A percentile compares a stretch with the other conserved stretches of the same genome.
Evolutionary conservation across 345 rosid species (phyloP).

Genomic region (Citrus australasica): DNA sequence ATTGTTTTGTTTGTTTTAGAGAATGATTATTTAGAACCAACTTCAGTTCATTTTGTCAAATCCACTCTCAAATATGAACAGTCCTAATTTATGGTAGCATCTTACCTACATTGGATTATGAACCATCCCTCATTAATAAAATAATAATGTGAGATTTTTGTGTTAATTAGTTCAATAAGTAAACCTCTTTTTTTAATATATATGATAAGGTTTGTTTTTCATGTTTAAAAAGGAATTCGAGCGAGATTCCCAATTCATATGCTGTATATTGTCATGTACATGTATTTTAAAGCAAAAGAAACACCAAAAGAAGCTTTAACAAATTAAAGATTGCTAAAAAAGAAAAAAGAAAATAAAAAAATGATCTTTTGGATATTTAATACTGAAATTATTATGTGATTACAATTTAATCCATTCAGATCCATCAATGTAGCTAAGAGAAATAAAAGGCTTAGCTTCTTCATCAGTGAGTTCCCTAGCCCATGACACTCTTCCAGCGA

Average conservation of each 20-base stretch:
- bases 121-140: neutral
- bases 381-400: neutral
- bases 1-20: too few species aligned
- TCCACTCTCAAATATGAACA: neutral
- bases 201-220: neutral
- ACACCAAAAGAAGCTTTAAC: neutral
- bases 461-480: constrained; percentile 80
- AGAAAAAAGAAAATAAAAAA: neutral
- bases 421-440: constrained; percentile 81
- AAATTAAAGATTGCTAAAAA: neutral
- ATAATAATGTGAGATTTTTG: neutral
- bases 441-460: constrained; percentile 86
- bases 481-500: constrained; percentile 88
- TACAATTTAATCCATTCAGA: constrained; percentile 77
- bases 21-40: neutral
- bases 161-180: neutral
- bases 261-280: neutral
- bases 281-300: neutral
- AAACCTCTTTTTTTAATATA: neutral
- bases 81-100: neutral
- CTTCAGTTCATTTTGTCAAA: neutral
- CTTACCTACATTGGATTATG: neutral
- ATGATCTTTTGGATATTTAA: neutral
- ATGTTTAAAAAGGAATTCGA: too few species aligned
- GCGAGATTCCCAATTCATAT: neutral